A percentile compares a stretch with the other conserved stretches of the same genome.
Evolutionary conservation across 305 asterid genomes (phyloP).

Genomic region (Vinca major): DNA sequence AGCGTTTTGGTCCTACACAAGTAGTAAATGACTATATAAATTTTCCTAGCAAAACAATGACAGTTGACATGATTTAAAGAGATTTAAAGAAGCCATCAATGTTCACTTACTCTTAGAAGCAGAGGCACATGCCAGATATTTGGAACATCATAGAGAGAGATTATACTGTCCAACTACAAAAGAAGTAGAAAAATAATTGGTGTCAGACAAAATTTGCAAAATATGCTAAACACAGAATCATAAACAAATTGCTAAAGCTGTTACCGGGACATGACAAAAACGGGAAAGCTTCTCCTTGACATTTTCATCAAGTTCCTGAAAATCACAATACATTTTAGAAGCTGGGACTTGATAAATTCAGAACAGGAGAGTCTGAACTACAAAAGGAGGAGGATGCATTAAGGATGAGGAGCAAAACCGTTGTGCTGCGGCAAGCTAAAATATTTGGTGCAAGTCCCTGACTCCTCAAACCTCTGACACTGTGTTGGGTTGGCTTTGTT

Average conservation of each 20-base stretch:
- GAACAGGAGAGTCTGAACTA: too few species aligned
- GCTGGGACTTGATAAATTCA: background rate
- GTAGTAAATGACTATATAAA: conserved; percentile 6
- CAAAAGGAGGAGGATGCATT: conserved; percentile 4
- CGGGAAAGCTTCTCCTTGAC: conserved; percentile 74
- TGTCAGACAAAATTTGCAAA: background rate
- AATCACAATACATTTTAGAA: conserved; percentile 19
- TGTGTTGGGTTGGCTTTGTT: conserved; percentile 95
- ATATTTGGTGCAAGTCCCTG: conserved; percentile 75
- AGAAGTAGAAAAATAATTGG: background rate
- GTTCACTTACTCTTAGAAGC: conserved; percentile 57
- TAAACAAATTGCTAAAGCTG: background rate
- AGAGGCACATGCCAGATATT: conserved; percentile 88
- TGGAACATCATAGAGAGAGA: conserved; percentile 67
- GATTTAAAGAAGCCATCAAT: conserved; percentile 8
- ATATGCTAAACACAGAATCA: background rate
- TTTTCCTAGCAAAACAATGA: background rate
- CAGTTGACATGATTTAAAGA: background rate
- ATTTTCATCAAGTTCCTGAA: conserved; percentile 67
- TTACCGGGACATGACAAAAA: conserved; percentile 89
- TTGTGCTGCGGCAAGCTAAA: conserved; percentile 89
- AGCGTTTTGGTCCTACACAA: conserved; percentile 54
- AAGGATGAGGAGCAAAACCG: conserved; percentile 29
- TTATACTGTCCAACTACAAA: conserved; percentile 49
- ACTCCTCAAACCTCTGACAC: conserved; percentile 85